These are phyloP conservation scores for Microstroma glucosiphilum DNA, from an alignment of 1,284 basidiomycete species.

Conservation along the genomic window DNA sequence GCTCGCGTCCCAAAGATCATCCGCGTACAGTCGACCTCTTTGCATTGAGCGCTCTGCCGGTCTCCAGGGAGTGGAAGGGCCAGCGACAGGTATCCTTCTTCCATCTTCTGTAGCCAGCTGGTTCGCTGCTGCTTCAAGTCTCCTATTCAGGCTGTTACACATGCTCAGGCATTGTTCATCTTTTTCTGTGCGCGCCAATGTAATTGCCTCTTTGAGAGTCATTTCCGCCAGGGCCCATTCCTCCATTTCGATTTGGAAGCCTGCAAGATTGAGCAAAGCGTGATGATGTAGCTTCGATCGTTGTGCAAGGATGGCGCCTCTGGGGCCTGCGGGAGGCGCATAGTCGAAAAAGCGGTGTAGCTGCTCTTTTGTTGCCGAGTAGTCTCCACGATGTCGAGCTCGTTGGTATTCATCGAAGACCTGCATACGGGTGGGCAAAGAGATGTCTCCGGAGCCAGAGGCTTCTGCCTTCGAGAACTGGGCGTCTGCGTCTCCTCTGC, in stretches of 20 bases:
- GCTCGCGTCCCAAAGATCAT: background rate
- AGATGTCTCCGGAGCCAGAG: background rate
- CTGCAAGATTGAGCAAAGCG: constrained; percentile 2
- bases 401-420: constrained; percentile 1
- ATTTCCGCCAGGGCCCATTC: background rate
- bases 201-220: background rate
- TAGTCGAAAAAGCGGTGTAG: constrained; percentile 1
- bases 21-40: background rate
- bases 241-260: constrained; percentile 1
- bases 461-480: background rate
- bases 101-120: background rate
- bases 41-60: background rate
- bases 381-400: constrained; percentile 4
- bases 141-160: background rate
- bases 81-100: background rate
- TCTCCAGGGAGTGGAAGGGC: background rate
- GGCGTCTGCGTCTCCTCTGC: background rate
- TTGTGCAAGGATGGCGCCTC: background rate
- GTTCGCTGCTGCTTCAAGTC: background rate
- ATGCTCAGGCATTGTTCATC: background rate
- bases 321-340: background rate
- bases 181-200: background rate
- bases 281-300: constrained; percentile 5
- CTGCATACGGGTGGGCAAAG: background rate
- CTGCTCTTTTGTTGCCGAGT: background rate